phyloP scores from a whole-genome alignment of 2,329 filamentous ascomycete genomes.

The Pseudogymnoascus verrucosus region DNA sequence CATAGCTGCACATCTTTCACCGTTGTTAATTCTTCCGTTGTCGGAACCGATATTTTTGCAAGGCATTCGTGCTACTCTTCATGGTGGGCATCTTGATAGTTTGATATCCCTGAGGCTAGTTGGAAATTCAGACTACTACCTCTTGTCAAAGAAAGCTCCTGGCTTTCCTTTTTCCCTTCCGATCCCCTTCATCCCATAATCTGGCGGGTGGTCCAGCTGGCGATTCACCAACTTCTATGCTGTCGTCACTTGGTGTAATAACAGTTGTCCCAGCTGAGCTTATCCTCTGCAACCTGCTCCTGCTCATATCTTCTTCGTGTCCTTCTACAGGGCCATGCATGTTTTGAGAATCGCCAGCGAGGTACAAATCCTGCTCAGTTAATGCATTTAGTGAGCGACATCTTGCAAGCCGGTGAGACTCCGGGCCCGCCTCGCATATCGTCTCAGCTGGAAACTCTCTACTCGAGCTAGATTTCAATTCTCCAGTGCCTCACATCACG shows the following conservation, averaged over 20 bases:
- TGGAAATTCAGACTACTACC: too few relatives aligned
- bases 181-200: not conserved
- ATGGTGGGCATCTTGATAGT: not conserved
- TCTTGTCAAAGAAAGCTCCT: constrained; percentile 17
- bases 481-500: not conserved
- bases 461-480: not conserved
- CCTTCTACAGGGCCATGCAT: not conserved
- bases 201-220: constrained; percentile 11
- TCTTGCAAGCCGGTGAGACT: not conserved
- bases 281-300: constrained; percentile 16
- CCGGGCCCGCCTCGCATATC: not conserved
- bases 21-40: not conserved
- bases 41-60: not conserved
- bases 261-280: constrained; percentile 26
- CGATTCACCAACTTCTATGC: constrained; percentile 24
- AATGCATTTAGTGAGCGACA: not conserved
- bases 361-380: not conserved
- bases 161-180: constrained; percentile 17
- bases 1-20: not conserved
- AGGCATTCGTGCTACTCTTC: not conserved
- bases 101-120: not conserved
- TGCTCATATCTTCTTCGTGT: not conserved
- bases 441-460: not conserved
- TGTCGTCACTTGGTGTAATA: constrained; percentile 21
- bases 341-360: not conserved